Percentiles rank a stretch among this genome's conserved stretches.
Conservation (phyloP, 1,139 yeast genomes). For the Blastobotrys aristatus region DNA sequence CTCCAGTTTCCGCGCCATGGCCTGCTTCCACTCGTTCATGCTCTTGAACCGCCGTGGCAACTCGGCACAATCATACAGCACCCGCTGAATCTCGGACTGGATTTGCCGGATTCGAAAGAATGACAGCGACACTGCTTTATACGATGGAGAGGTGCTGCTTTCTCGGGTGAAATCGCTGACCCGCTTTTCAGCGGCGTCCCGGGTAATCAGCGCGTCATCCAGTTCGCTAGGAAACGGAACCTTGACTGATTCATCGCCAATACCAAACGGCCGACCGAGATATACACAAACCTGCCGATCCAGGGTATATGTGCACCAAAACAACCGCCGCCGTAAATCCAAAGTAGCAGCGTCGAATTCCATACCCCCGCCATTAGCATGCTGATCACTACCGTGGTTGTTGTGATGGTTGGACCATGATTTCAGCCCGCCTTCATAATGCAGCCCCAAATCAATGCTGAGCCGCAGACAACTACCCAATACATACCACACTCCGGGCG, state of each 20-base stretch:
- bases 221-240: conserved; percentile 66
- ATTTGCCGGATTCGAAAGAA: conserved; percentile 65
- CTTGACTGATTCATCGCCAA: conserved; percentile 60
- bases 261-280: conserved; percentile 67
- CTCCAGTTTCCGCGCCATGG: conserved; percentile 49
- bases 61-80: conserved; percentile 64
- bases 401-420: conserved; percentile 24
- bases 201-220: conserved; percentile 62
- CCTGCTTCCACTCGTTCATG: conserved; percentile 55
- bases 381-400: conserved; percentile 11
- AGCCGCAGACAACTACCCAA: conserved; percentile 74
- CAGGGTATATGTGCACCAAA: conserved; percentile 84
- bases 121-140: conserved; percentile 59
- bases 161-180: conserved; percentile 26
- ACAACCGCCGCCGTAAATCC: conserved; percentile 71
- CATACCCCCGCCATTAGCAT: conserved; percentile 8
- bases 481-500: conserved; percentile 91
- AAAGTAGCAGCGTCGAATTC: conserved; percentile 47
- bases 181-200: conserved; percentile 27
- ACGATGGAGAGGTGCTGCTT: conserved; percentile 42
- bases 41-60: conserved; percentile 59
- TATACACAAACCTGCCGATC: conserved; percentile 77
- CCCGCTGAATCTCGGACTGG: conserved; percentile 72
- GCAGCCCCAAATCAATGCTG: conserved; percentile 79
- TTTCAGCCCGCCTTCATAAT: conserved; percentile 46